Evolutionary conservation across 1,284 basidiomycete species (phyloP).

Genomic region (Ganoderma boninense): DNA sequence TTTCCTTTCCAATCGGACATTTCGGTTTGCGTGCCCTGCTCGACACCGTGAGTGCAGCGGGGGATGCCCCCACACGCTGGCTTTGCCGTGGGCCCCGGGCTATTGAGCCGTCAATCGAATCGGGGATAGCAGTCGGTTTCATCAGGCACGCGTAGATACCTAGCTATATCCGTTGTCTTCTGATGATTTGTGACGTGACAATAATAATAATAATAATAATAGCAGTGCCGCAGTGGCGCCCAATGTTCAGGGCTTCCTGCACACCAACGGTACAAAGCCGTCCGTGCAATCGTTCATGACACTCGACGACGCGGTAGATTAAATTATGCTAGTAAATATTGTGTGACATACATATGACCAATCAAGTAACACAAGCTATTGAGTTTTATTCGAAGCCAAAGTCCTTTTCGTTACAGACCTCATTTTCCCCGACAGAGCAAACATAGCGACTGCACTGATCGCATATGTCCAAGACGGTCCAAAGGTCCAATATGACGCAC

Average conservation of each 20-base stretch:
- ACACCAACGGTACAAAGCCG: not conserved
- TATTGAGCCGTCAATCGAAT: too few species aligned
- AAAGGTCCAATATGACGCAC: constrained; percentile 87
- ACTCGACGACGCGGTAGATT: not conserved
- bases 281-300: not conserved
- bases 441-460: constrained; percentile 71
- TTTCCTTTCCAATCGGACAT: too few species aligned
- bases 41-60: too few species aligned
- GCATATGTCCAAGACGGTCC: constrained; percentile 84
- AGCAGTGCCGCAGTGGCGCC: not conserved
- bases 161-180: too few species aligned
- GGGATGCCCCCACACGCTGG: too few species aligned
- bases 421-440: constrained; percentile 62
- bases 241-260: too few species aligned
- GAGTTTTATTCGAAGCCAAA: constrained; percentile 13
- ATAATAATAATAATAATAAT: too few species aligned
- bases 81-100: too few species aligned
- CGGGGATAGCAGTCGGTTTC: too few species aligned
- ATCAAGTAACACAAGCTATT: constrained; percentile 10
- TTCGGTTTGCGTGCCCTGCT: too few species aligned
- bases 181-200: too few species aligned
- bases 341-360: not conserved
- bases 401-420: constrained; percentile 39
- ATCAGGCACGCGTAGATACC: too few species aligned
- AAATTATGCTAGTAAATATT: constrained; percentile 7